Evolutionary conservation across 169 alveolate genomes (phyloP).

Genomic region (Plasmodium yoelii): DNA sequence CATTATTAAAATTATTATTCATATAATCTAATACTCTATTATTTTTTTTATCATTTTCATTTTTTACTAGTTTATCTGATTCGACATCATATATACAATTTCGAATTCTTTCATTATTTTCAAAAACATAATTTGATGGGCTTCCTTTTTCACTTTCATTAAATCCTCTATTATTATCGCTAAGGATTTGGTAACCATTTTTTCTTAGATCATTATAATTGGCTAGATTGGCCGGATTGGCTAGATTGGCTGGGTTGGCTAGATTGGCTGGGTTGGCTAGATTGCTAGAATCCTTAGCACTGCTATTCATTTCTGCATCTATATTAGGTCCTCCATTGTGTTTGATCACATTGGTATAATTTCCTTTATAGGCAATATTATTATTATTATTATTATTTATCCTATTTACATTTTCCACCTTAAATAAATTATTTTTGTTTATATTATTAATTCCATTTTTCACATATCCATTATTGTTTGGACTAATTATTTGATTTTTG

Average conservation of each 20-base stretch:
- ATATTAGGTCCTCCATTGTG: background rate
- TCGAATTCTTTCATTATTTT: background rate
- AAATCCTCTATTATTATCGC: background rate
- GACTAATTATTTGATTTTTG: background rate
- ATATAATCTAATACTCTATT: background rate
- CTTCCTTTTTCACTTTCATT: background rate
- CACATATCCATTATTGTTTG: constrained; percentile 13
- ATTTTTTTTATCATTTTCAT: background rate
- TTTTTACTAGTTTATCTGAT: background rate
- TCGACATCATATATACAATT: background rate
- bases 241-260: background rate
- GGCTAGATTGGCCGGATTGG: background rate
- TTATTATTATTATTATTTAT: background rate
- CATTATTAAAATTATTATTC: constrained; percentile 19
- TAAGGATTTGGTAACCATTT: background rate
- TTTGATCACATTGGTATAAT: background rate
- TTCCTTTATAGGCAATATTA: background rate
- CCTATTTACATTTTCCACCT: background rate
- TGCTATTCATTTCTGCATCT: background rate
- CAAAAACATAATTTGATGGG: background rate
- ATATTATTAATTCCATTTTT: constrained; percentile 16
- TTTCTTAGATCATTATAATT: constrained; percentile 9
- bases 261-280: background rate
- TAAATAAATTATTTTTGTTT: constrained; percentile 29
- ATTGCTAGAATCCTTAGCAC: background rate